Evolutionary conservation across 2,329 filamentous ascomycete species (phyloP).

Genomic region (Cryphonectria radicalis): DNA sequence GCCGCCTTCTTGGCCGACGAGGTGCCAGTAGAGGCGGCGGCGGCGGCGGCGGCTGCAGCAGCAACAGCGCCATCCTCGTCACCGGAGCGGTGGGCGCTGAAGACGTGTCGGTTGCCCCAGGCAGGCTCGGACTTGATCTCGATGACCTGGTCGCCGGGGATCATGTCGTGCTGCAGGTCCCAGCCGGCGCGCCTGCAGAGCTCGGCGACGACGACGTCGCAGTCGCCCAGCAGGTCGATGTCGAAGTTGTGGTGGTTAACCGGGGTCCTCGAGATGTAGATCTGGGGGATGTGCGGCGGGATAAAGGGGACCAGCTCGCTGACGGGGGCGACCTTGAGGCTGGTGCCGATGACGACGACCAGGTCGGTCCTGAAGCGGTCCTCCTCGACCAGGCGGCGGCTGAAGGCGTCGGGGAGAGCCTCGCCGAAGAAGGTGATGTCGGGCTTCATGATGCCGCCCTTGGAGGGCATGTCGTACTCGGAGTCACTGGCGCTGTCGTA

Average conservation of each 20-base stretch:
- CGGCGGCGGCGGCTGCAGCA: background rate
- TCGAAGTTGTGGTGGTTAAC: conserved; percentile 93
- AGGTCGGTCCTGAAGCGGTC: conserved; percentile 84
- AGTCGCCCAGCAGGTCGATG: conserved; percentile 93
- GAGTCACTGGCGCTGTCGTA: conserved; percentile 50
- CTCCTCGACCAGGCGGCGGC: conserved; percentile 75
- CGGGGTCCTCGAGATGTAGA: conserved; percentile 85
- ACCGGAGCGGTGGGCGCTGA: conserved; percentile 35
- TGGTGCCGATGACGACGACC: conserved; percentile 94
- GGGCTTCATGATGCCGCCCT: conserved; percentile 86
- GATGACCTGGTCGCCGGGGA: conserved; percentile 68
- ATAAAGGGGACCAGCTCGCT: conserved; percentile 86
- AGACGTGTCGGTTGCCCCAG: conserved; percentile 49
- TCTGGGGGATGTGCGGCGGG: conserved; percentile 80
- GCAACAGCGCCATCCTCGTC: background rate
- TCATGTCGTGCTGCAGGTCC: conserved; percentile 81
- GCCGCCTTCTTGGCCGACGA: background rate
- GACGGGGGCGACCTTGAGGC: conserved; percentile 92
- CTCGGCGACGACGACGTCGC: conserved; percentile 87
- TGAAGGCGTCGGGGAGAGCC: conserved; percentile 82
- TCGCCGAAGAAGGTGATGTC: conserved; percentile 99
- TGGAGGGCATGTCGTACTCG: conserved; percentile 63
- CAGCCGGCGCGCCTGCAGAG: conserved; percentile 82
- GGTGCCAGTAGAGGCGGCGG: background rate
- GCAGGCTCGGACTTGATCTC: conserved; percentile 57